Base-by-base conservation (phyloP, 257 asterid species). In the Solanum ossicruentum region DNA sequence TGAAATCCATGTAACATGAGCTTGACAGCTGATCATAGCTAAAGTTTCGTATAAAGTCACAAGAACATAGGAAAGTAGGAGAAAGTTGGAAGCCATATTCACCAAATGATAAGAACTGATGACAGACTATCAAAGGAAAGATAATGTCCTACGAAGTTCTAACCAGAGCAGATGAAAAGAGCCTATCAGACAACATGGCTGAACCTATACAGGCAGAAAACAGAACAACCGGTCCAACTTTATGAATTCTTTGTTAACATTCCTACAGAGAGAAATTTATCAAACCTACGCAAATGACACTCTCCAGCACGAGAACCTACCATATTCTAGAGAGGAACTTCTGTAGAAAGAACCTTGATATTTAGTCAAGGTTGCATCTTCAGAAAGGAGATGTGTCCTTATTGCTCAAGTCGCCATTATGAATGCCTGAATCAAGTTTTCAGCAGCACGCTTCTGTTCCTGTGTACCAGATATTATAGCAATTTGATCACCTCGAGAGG, bases 371-470 rank as follows among this genome's bases (percentile, higher is more conserved):
- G 85, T 86, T 84, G 58, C 87, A 77, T 63, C 91, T 88, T 88
- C 86, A 85, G 47, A 82, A 26, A 85, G 71, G 84, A 45, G 86
- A 70, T 81, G 43, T 81, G 75, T 84, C 89, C 84, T 77, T 91
- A 85, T 78, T 66, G 81, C 82, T 87, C 91, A 96, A 67, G 98
- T 92, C 87, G 98, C 88, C 98, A 96, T 92, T 84, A 96, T 96
- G 89, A 96, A 96, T 83, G 98, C 98, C 91, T 90, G 98, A 87
- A 96, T 92, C 94, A 96, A 87, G 92, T 93, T 96, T 91, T 96
- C 98, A 84, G 99, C 99, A 66, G 97, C 87, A 58, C 94, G 97
- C 92, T 96, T 93, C 93, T 96, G 95, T 67, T 94, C 99, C 63
- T 91, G n/a, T 80, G 97, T 93, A 82, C 99, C 99, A 23, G 98